phyloP scores from a whole-genome alignment of 2,329 filamentous ascomycete genomes.

The Fusarium sp. region DNA sequence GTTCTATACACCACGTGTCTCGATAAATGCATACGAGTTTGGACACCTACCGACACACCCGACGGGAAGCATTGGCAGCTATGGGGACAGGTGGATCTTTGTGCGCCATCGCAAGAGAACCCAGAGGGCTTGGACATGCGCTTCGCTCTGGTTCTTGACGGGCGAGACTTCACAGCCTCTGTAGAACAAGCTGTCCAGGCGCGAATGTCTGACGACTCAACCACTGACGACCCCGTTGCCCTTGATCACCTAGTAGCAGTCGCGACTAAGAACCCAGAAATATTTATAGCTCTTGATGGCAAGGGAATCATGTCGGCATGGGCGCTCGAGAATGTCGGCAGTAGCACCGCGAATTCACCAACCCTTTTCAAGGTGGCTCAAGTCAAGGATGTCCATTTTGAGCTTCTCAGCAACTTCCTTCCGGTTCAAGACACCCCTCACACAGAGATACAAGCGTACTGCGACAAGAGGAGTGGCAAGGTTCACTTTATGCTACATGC shows the following conservation, averaged over 20 bases:
- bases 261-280: slow-evolving; percentile 84
- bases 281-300: slow-evolving; percentile 87
- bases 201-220: slow-evolving; percentile 62
- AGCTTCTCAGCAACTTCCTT: slow-evolving; percentile 52
- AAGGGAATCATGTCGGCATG: slow-evolving; percentile 88
- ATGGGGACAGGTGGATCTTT: slow-evolving; percentile 83
- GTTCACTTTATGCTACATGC: slow-evolving; percentile 82
- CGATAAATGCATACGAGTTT: slow-evolving; percentile 83
- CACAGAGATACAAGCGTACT: slow-evolving; percentile 78
- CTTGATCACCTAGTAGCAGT: slow-evolving; percentile 87
- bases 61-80: slow-evolving; percentile 77
- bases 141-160: slow-evolving; percentile 80
- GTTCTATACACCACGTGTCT: slow-evolving; percentile 89
- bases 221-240: slow-evolving; percentile 71
- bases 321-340: slow-evolving; percentile 87
- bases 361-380: slow-evolving; percentile 89
- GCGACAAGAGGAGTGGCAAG: slow-evolving; percentile 69
- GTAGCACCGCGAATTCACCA: slow-evolving; percentile 70
- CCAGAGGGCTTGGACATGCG: slow-evolving; percentile 35
- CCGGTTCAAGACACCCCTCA: slow-evolving; percentile 51
- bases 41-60: slow-evolving; percentile 79
- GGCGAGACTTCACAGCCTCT: slow-evolving; percentile 79
- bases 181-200: slow-evolving; percentile 78
- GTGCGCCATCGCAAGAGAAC: slow-evolving; percentile 69
- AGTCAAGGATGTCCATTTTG: slow-evolving; percentile 67